Conservation (phyloP, 805 yeast species). For the Wickerhamiella musiphila region DNA sequence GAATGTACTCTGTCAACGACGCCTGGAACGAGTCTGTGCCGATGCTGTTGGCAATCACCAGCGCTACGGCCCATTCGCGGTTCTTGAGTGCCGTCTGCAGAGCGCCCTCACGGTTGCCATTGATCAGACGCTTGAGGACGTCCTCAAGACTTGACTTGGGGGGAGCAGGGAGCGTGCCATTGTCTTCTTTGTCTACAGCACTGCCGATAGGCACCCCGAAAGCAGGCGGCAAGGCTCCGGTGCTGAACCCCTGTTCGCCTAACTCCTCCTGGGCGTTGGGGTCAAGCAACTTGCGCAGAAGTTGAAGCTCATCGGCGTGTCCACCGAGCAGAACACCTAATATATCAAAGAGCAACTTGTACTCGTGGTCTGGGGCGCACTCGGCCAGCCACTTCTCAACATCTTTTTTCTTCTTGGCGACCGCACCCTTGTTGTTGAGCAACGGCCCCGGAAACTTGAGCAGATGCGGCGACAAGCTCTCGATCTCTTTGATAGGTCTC, state of each 20-base stretch:
- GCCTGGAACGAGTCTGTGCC: conserved; percentile 44
- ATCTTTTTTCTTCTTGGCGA: conserved; percentile 43
- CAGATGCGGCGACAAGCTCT: background rate
- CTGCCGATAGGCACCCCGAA: no score
- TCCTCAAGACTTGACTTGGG: conserved; percentile 15
- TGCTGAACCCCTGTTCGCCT: conserved; percentile 2
- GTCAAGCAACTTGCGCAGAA: conserved; percentile 3
- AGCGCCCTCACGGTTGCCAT: conserved; percentile 54
- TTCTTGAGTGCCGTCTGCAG: conserved; percentile 41
- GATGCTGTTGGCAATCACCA: conserved; percentile 48
- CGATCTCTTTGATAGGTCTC: background rate
- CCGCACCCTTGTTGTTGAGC: conserved; percentile 24
- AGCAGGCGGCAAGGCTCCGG: no score
- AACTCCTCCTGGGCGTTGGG: conserved; percentile 2
- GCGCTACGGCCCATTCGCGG: conserved; percentile 62
- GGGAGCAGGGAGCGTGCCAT: conserved; percentile 16
- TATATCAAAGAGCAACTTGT: conserved; percentile 7
- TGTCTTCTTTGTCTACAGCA: no score
- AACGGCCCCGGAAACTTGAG: conserved; percentile 53
- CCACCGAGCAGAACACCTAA: conserved; percentile 9
- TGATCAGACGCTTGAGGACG: conserved; percentile 28
- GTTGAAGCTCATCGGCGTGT: conserved; percentile 5
- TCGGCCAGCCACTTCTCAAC: conserved; percentile 50
- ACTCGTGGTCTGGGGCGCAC: conserved; percentile 16
- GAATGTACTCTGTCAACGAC: conserved; percentile 41